These are phyloP conservation scores for Hymenochaete sp. DNA, from an alignment of 1,284 basidiomycete species.

Conservation along the genomic window DNA sequence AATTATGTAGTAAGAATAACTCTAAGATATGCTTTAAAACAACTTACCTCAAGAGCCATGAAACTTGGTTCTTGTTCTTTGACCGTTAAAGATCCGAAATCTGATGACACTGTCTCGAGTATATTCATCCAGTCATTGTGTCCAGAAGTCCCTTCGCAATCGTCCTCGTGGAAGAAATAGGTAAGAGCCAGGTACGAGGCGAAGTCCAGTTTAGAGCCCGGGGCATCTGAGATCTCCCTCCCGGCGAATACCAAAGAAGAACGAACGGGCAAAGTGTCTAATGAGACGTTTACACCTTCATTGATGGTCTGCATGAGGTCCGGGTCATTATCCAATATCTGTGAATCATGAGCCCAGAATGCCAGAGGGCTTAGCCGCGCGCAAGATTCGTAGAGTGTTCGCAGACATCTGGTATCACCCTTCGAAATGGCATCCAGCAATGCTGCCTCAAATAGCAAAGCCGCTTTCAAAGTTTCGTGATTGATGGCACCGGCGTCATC, in stretches of 20 bases:
- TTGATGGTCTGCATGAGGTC: slow-evolving; percentile 53
- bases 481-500: slow-evolving; percentile 48
- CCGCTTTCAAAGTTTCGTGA: slow-evolving; percentile 49
- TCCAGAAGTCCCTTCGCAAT: slow-evolving; percentile 54
- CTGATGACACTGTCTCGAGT: slow-evolving; percentile 40
- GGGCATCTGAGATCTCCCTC: slow-evolving; percentile 45
- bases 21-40: background rate
- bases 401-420: slow-evolving; percentile 43
- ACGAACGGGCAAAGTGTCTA: slow-evolving; percentile 52
- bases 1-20: slow-evolving; percentile 5
- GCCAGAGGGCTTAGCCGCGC: slow-evolving; percentile 63
- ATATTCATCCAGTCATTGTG: slow-evolving; percentile 56
- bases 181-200: slow-evolving; percentile 67
- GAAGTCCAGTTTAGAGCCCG: slow-evolving; percentile 44
- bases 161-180: slow-evolving; percentile 67
- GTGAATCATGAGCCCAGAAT: slow-evolving; percentile 63
- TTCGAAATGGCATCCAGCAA: slow-evolving; percentile 40
- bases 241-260: slow-evolving; percentile 72
- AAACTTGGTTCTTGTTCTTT: slow-evolving; percentile 53
- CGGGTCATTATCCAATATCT: slow-evolving; percentile 41
- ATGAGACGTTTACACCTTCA: slow-evolving; percentile 40
- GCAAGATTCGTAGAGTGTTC: slow-evolving; percentile 38
- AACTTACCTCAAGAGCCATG: slow-evolving; percentile 59
- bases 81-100: slow-evolving; percentile 35
- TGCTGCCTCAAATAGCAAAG: slow-evolving; percentile 52